phyloP scores from a whole-genome alignment of 2,329 filamentous ascomycete genomes.

The Xylariales sp. region DNA sequence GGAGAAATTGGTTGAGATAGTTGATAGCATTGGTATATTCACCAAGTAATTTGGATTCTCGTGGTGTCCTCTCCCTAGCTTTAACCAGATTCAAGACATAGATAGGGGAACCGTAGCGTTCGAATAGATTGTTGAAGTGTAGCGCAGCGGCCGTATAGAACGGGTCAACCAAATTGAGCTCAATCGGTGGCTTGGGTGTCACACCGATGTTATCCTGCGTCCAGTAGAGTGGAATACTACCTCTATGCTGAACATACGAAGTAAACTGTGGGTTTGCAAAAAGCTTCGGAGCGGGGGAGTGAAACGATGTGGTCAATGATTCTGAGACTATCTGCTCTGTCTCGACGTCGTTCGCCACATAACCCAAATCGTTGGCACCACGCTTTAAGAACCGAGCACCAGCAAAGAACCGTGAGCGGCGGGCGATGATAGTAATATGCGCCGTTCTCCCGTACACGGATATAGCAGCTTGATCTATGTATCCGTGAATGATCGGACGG shows the following conservation, averaged over 20 bases:
- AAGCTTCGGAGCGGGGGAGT: slow-evolving; percentile 85
- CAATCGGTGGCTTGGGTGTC: slow-evolving; percentile 94
- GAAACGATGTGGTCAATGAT: slow-evolving; percentile 92
- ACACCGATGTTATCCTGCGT: slow-evolving; percentile 96
- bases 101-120: slow-evolving; percentile 90
- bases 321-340: slow-evolving; percentile 99
- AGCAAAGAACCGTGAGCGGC: slow-evolving; percentile 91
- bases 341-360: slow-evolving; percentile 98
- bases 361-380: slow-evolving; percentile 92
- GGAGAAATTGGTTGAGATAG: slow-evolving; percentile 95
- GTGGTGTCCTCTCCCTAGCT: slow-evolving; percentile 83
- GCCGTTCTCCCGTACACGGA: slow-evolving; percentile 89
- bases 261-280: slow-evolving; percentile 93
- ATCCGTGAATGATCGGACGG: slow-evolving; percentile 93
- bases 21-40: slow-evolving; percentile 89
- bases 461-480: slow-evolving; percentile 89
- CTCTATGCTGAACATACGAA: slow-evolving; percentile 95
- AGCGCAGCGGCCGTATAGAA: slow-evolving; percentile 94
- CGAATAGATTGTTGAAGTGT: slow-evolving; percentile 95
- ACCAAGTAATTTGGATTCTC: slow-evolving; percentile 89
- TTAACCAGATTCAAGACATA: slow-evolving; percentile 95
- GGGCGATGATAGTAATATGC: slow-evolving; percentile 92
- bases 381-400: slow-evolving; percentile 94
- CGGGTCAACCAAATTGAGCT: slow-evolving; percentile 93
- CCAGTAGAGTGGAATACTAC: slow-evolving; percentile 97